These are phyloP conservation scores for Crithidia thermophila DNA, from an alignment of 208 protist genomes.

Conservation along the genomic window DNA sequence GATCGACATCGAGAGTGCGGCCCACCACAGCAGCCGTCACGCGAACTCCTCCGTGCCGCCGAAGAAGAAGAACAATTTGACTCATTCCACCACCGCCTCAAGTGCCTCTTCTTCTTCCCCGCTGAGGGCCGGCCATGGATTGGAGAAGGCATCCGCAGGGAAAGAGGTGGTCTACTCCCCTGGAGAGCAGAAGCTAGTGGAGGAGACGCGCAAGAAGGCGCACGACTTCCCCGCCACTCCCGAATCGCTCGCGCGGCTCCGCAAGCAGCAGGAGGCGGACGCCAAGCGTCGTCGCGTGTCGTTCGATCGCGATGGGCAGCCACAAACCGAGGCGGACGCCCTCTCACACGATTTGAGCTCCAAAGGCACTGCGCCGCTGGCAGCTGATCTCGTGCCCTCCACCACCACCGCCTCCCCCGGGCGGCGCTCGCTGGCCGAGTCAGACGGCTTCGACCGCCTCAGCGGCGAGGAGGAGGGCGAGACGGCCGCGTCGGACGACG, in stretches of 20 bases:
- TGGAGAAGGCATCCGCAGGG: too few species aligned
- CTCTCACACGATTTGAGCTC: too few species aligned
- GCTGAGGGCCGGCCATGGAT: not conserved
- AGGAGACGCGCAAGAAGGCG: conserved; percentile 19
- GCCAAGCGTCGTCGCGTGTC: conserved; percentile 15
- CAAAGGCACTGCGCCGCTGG: too few species aligned
- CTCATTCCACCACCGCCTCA: not conserved
- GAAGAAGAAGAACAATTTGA: not conserved
- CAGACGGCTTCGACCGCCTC: not conserved
- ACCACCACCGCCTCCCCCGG: not conserved
- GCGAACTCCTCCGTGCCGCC: not conserved
- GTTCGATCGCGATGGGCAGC: conserved; percentile 29
- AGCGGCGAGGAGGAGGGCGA: conserved; percentile 6
- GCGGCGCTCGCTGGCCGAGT: not conserved
- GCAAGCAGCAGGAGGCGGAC: conserved; percentile 22
- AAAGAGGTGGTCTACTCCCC: conserved; percentile 16
- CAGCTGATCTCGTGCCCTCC: too few species aligned
- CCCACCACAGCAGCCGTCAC: conserved; percentile 10
- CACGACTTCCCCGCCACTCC: conserved; percentile 39
- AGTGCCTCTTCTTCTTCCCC: not conserved
- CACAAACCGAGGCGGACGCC: not conserved
- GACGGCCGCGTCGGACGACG: conserved; percentile 9
- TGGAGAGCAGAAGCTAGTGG: conserved; percentile 22
- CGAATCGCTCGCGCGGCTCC: conserved; percentile 24
- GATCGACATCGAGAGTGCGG: conserved; percentile 35